phyloP scores from a whole-genome alignment of 2,329 filamentous ascomycete species.

The Tolypocladium sp. region DNA sequence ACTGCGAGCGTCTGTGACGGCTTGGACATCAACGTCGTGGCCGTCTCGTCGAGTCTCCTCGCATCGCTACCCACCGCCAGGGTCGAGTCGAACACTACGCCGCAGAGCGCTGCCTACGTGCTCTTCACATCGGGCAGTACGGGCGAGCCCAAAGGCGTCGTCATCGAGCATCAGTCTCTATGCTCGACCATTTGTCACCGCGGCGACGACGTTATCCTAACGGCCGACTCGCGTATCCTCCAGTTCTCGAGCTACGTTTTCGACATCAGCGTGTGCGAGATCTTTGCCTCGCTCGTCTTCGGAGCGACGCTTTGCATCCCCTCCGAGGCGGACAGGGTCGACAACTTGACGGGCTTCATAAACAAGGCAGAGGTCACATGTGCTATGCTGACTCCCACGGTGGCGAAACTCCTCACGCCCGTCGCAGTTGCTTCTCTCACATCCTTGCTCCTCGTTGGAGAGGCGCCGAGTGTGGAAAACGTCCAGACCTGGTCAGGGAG shows the following conservation, averaged over 20 bases:
- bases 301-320: constrained; percentile 6
- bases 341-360: constrained; percentile 2
- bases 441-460: neutral
- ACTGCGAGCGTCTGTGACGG: too few relatives aligned
- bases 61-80: neutral
- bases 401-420: neutral
- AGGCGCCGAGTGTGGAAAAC: neutral
- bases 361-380: neutral
- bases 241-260: constrained; percentile 6
- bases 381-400: constrained; percentile 1
- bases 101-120: neutral
- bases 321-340: neutral
- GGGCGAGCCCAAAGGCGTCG: constrained; percentile 8
- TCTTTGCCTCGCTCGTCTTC: constrained; percentile 1
- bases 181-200: constrained; percentile 18
- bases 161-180: constrained; percentile 5
- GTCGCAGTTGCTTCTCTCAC: neutral
- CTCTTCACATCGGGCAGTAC: constrained; percentile 10
- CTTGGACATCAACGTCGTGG: too few relatives aligned
- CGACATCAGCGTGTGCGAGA: constrained; percentile 3
- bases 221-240: constrained; percentile 3
- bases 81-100: neutral
- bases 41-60: too few relatives aligned
- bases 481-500: constrained; percentile 1
- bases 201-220: constrained; percentile 13